Base-by-base conservation (phyloP, 2,329 filamentous ascomycete species). In the Lachnellula cervina region DNA sequence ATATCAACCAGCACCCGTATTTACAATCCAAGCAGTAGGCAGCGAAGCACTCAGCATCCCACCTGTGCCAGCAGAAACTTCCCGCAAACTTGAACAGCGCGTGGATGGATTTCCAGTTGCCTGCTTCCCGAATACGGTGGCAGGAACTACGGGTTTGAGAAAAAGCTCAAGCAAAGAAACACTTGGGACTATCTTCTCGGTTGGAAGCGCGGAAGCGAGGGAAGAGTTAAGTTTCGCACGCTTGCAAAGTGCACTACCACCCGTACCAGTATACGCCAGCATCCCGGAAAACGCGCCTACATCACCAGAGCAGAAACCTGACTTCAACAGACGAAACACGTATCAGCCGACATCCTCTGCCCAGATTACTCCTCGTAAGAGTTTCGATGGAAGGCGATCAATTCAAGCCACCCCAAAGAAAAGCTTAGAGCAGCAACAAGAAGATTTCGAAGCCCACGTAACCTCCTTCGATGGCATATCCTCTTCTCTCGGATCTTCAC, bases 101-200 rank as follows among this genome's bases (percentile, higher is more conserved):
- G 62, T 64, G 0, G 54, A 62, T 46, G 49, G 38, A 3, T 64
- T 64, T 47, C 64, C 64, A n/a, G 56, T 61, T 1, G 49, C 54
- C 17, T 46, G 38, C 9, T 62, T 66, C 28, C 58, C 64, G 11
- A 66, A 67, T 35, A 67, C 62, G 3, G 49, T 54, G 7, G 40
- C 53, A 7, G 51, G 46, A 3, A 52, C 46, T 21, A 47, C 52
- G 11, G 48, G 32, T 9, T 19, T 64, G 32, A 54, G 59, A 47
- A 59, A 51, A 37, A 52, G 49, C 45, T 50, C 38, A 7, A 58
- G 59, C 38, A 68, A 66, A 38, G 67, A 69, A 43, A 69, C 66
- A 9, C 51, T 68, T 16, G 60, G 56, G 0, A 69, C 65, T 3
- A 67, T 67, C 5, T 64, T 65, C 17, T 65, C 63, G 3, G 63